Conservation (phyloP, 805 yeast species). For the Myxozyma geophila region DNA sequence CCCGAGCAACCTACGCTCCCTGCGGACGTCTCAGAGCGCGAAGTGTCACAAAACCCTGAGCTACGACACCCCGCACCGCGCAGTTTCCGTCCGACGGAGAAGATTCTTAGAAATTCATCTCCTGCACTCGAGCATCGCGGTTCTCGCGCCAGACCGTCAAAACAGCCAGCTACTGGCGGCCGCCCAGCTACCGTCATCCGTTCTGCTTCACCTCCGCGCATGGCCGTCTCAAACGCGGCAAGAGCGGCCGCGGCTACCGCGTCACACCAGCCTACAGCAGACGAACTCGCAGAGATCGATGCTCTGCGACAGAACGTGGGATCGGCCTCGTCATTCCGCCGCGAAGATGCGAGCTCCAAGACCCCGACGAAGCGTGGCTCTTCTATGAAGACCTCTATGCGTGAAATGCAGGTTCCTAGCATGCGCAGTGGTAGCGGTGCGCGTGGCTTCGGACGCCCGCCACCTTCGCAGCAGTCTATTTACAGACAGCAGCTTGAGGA, state of each 20-base stretch:
- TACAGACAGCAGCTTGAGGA: conserved; percentile 3
- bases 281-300: conserved; percentile 8
- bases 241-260: conserved; percentile 14
- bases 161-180: neutral
- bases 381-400: conserved; percentile 15
- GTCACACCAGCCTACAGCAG: conserved; percentile 11
- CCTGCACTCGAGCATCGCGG: neutral
- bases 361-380: conserved; percentile 10
- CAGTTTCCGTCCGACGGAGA: conserved; percentile 2
- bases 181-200: conserved; percentile 1
- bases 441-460: conserved; percentile 3
- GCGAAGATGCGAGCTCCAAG: conserved; percentile 4
- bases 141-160: neutral
- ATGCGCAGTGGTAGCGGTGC: conserved; percentile 3
- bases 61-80: conserved; percentile 25
- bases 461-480: neutral
- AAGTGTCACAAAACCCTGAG: conserved; percentile 17
- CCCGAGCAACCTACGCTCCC: conserved; percentile 58
- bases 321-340: conserved; percentile 23
- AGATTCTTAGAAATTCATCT: conserved; percentile 13
- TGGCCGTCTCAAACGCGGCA: conserved; percentile 2
- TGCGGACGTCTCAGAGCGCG: conserved; percentile 23
- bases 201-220: conserved; percentile 3
- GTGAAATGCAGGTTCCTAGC: conserved; percentile 10
- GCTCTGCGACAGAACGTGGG: neutral